These are phyloP conservation scores for Saccharomyces hybrid DNA, from an alignment of 1,139 yeast species.

Conservation along the genomic window DNA sequence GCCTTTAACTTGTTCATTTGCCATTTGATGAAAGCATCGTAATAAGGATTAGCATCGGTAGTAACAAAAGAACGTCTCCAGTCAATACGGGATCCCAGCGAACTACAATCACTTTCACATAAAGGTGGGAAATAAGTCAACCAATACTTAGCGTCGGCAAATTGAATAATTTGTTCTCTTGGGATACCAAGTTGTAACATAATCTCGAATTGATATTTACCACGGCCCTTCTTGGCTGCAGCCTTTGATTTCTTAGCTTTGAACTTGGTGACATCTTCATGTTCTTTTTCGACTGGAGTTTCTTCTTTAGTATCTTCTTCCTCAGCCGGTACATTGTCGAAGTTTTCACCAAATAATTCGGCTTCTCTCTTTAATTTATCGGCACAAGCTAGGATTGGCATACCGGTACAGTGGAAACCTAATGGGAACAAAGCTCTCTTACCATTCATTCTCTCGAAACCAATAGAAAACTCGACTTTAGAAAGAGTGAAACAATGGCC, in stretches of 20 bases:
- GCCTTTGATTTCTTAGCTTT: slow-evolving; percentile 90
- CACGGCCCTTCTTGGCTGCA: slow-evolving; percentile 86
- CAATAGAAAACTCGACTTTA: slow-evolving; percentile 87
- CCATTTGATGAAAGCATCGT: slow-evolving; percentile 95
- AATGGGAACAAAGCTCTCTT: slow-evolving; percentile 89
- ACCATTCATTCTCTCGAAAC: slow-evolving; percentile 93
- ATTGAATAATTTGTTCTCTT: slow-evolving; percentile 71
- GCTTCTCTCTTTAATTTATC: slow-evolving; percentile 91
- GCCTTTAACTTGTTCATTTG: slow-evolving; percentile 86
- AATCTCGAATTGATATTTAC: slow-evolving; percentile 91
- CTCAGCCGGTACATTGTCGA: slow-evolving; percentile 52
- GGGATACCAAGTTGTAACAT: slow-evolving; percentile 91
- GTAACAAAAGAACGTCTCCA: slow-evolving; percentile 98
- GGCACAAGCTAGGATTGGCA: slow-evolving; percentile 97
- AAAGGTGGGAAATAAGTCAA: slow-evolving; percentile 84
- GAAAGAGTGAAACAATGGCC: slow-evolving; percentile 96
- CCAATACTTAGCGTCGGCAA: slow-evolving; percentile 90
- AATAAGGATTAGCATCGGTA: slow-evolving; percentile 91
- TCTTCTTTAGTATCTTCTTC: slow-evolving; percentile 43
- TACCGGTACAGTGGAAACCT: slow-evolving; percentile 99
- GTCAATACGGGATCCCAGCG: slow-evolving; percentile 90
- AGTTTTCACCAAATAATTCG: slow-evolving; percentile 82
- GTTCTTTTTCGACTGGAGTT: slow-evolving; percentile 35
- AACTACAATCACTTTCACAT: slow-evolving; percentile 71
- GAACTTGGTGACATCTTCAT: slow-evolving; percentile 82